phyloP scores from a whole-genome alignment of 768 basidiomycete species.

The Coprinopsis strossmayeri region DNA sequence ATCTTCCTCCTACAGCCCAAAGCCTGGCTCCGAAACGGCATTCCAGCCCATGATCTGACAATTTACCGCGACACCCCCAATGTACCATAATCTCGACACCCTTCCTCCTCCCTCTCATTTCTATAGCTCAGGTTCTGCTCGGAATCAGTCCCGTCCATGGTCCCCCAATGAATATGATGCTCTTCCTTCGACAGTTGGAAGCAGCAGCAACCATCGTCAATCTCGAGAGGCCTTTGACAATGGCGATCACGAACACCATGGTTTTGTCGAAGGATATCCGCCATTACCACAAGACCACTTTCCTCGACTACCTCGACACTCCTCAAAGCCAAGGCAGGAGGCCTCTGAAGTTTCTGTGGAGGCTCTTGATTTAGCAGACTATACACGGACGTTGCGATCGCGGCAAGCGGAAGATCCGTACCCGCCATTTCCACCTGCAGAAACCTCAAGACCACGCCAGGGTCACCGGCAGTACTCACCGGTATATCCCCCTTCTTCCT shows the following conservation, averaged over 20 bases:
- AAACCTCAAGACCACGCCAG: neutral
- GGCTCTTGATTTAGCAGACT: constrained; percentile 69
- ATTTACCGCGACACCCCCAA: constrained; percentile 16
- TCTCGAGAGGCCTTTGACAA: constrained; percentile 11
- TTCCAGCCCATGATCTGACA: constrained; percentile 9
- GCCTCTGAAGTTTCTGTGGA: constrained; percentile 62
- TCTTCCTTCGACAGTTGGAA: constrained; percentile 21
- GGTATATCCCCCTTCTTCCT: constrained; percentile 22
- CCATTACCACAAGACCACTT: constrained; percentile 14
- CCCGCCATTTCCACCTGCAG: constrained; percentile 19
- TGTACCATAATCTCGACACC: constrained; percentile 43
- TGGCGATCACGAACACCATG: constrained; percentile 10
- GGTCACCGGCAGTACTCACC: constrained; percentile 17
- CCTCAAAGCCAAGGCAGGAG: constrained; percentile 27
- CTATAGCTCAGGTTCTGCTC: constrained; percentile 21
- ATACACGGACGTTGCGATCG: constrained; percentile 43
- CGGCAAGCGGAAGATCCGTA: constrained; percentile 29
- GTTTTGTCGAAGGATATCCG: constrained; percentile 15
- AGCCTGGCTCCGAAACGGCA: too few relatives aligned
- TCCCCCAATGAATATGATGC: constrained; percentile 54
- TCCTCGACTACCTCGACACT: constrained; percentile 17
- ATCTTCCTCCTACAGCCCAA: neutral
- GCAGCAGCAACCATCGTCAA: constrained; percentile 12
- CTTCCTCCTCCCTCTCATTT: constrained; percentile 47
- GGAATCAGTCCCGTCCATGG: constrained; percentile 39